These are phyloP conservation scores for Oryza meridionalis DNA, from an alignment of 176 grass and related monocot genomes.

Conservation along the genomic window DNA sequence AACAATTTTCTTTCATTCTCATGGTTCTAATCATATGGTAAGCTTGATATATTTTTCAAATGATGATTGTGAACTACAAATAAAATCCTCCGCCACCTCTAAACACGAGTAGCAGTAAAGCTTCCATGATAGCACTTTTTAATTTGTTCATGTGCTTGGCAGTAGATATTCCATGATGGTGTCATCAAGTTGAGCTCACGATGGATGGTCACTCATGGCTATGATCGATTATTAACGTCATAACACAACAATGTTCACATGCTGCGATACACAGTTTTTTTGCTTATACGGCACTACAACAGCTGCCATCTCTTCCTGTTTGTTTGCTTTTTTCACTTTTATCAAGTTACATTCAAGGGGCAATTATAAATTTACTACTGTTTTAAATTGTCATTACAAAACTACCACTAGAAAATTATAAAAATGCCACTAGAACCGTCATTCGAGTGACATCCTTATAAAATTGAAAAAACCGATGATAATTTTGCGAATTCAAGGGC, in stretches of 20 bases:
- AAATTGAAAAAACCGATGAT: too few species aligned
- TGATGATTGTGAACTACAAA: background rate
- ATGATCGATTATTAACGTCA: background rate
- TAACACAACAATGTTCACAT: constrained; percentile 33
- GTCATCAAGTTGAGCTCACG: background rate
- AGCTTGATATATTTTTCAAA: too few species aligned
- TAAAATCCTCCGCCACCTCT: background rate
- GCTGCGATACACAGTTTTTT: constrained; percentile 4
- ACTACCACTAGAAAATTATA: too few species aligned
- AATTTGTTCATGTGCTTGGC: background rate
- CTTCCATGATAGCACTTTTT: background rate
- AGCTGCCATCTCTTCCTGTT: background rate
- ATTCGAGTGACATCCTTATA: too few species aligned
- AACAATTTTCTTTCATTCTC: too few species aligned
- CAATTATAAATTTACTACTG: too few species aligned
- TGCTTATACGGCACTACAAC: background rate
- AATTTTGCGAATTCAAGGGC: background rate
- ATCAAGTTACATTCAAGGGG: background rate
- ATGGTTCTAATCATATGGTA: too few species aligned
- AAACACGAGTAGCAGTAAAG: background rate
- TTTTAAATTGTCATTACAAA: too few species aligned
- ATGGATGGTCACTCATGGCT: background rate
- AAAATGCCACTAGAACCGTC: too few species aligned
- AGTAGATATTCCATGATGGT: background rate
- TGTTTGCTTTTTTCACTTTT: background rate